Base-by-base conservation (phyloP, 176 grass and related monocot species). In the Eragrostis nindensis region DNA sequence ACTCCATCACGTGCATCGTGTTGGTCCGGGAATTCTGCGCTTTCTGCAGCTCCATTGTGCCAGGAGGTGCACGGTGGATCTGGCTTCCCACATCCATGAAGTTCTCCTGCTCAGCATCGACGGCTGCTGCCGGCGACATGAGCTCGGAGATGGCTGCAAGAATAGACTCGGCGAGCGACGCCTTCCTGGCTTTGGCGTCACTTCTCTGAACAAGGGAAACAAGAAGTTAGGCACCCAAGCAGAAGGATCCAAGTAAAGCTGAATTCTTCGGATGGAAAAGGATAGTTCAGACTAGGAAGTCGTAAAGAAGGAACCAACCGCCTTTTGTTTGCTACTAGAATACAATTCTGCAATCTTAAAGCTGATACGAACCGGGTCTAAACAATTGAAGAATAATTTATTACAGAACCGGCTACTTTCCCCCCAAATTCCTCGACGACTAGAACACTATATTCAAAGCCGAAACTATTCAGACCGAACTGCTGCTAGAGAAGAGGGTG, bases 11-110 rank as follows among this genome's bases (percentile, higher is more conserved):
- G 14, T 88, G 69, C 18, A 78, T 68, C 14, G 71, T 52, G 16
- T 80, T 75, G 71, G 62, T 44, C 5, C 59, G 69, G 0, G 85
- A 83, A 73, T 82, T 74, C 44, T 83, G 66, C 27, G 11, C 70
- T 5, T 46, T 80, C 62, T 90, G 84, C 73, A 84, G 15, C 44
- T 96, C 92, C 11, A 46, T 57, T 49, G 87, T 62, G 5, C 14
- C 70, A 22, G 83, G 64, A 19, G 63, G 13, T 0, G 32, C 75
- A 11, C 84, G 78, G 60, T 89, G 84, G n/a, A 87, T 81, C 55
- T 91, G 90, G 81, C 77, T 86, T 48, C 82, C 87, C 0, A 75
- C 63, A 17, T 96, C 97, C 82, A 90, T 84, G 79, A 86, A 81
- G 52, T 71, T 90, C 13, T 95, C 82, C 36, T 79, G 78, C 69